phyloP scores from a whole-genome alignment of 495 filamentous ascomycete genomes.

The Amorphotheca resinae region DNA sequence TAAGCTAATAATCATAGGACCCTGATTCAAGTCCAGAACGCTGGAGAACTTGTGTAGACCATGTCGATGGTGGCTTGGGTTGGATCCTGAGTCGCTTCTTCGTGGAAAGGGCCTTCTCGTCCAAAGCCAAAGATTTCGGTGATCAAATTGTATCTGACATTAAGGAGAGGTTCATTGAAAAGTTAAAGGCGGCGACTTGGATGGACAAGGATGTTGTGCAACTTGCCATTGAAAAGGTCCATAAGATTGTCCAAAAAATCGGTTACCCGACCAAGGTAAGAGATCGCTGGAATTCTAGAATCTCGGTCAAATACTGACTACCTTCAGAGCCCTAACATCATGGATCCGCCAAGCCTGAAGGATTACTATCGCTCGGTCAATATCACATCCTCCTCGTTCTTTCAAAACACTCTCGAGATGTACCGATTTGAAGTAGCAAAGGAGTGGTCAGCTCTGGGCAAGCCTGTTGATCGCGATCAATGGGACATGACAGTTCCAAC shows the following conservation, averaged over 20 bases:
- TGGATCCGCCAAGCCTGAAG: slow-evolving; percentile 42
- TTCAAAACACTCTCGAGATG: slow-evolving; percentile 45
- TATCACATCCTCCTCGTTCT: slow-evolving; percentile 41
- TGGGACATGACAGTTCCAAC: slow-evolving; percentile 51
- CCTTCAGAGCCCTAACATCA: slow-evolving; percentile 41
- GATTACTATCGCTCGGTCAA: slow-evolving; percentile 45
- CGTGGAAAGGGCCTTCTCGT: slow-evolving; percentile 50
- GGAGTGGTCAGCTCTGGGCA: slow-evolving; percentile 46
- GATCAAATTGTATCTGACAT: slow-evolving; percentile 60
- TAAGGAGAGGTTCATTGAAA: slow-evolving; percentile 49
- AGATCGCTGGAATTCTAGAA: too few species aligned
- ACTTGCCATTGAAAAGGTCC: slow-evolving; percentile 52
- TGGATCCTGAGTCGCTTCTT: slow-evolving; percentile 55
- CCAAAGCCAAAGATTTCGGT: slow-evolving; percentile 50
- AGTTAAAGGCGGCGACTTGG: slow-evolving; percentile 47
- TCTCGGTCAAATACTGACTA: slow-evolving; percentile 6
- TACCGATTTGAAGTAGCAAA: slow-evolving; percentile 32
- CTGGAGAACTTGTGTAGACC: slow-evolving; percentile 54
- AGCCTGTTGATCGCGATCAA: slow-evolving; percentile 47
- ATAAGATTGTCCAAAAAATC: slow-evolving; percentile 62
- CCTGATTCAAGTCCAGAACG: slow-evolving; percentile 50
- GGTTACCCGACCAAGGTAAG: slow-evolving; percentile 49
- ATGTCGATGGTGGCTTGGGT: slow-evolving; percentile 43
- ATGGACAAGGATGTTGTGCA: slow-evolving; percentile 55
- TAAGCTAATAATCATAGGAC: slow-evolving; percentile 28